Base-by-base conservation (phyloP, 2,329 filamentous ascomycete species). In the Fusarium hainanense region DNA sequence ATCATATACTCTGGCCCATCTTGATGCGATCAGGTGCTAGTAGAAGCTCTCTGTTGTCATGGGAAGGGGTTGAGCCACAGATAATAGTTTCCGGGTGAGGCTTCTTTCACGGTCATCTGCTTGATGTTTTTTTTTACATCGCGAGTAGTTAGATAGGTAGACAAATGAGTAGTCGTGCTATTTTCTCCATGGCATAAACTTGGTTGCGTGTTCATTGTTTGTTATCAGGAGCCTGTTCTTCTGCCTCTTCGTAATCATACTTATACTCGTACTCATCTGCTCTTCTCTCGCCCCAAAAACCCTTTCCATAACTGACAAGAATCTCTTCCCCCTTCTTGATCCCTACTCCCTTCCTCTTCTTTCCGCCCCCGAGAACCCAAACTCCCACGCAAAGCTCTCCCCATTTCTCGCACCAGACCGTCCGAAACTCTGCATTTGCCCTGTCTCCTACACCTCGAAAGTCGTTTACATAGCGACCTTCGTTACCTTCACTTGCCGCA, bases 391-490 rank as follows among this genome's bases (percentile, higher is more conserved):
- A 85, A 48, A 82, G 80, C 79, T 89, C 83, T 7, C 82, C 80
- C 49, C 80, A 82, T 25, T 82, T 76, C 69, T 78, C 77, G 76
- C 88, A 87, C 87, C 87, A 90, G 4, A 84, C 85, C 67, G 86
- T 85, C 43, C 80, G 81, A 70, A 90, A 90, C 79, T 89, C 87
- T 9, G 87, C 86, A 64, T 89, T 89, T 2, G 87, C 81, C 61
- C 83, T 78, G 50, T 79, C 80, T 14, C 80, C 79, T 3, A 91
- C 82, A 6, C 89, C 88, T 9, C 89, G 82, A 71, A 88, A 92
- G 77, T 92, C 89, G 74, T 92, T 92, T 47, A 90, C 84, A 70
- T 90, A 91, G 12, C 89, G 81, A 3, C 86, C 89, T 79, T 92
- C 89, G 72, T 90, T 91, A 13, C 89, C 89, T 55, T 78, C 78